phyloP scores from a whole-genome alignment of 768 basidiomycete genomes.

The Hericium erinaceus region DNA sequence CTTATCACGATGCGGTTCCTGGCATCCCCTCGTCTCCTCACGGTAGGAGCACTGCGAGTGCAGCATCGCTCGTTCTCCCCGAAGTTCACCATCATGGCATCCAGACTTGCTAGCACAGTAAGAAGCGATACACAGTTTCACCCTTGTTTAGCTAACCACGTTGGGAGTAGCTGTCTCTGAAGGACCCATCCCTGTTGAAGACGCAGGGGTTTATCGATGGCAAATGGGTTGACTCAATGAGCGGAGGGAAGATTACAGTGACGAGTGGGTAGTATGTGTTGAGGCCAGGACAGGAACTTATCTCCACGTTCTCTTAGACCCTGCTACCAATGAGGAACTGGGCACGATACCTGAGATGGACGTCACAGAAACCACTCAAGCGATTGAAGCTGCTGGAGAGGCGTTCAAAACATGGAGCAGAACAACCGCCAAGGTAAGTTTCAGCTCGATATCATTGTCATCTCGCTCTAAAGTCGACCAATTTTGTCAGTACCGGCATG shows the following conservation, averaged over 20 bases:
- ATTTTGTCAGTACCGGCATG: conserved; percentile 58
- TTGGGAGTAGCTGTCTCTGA: conserved; percentile 32
- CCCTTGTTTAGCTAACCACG: not conserved
- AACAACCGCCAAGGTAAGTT: conserved; percentile 73
- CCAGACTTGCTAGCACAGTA: not conserved
- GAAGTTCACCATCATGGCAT: not conserved
- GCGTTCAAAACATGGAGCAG: conserved; percentile 83
- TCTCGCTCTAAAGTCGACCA: not conserved
- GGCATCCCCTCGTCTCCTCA: not conserved
- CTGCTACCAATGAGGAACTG: conserved; percentile 74
- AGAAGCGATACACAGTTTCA: not conserved
- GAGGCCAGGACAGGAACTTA: not conserved
- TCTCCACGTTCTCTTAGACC: conserved; percentile 43
- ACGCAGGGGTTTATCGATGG: conserved; percentile 76
- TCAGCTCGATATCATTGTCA: not conserved
- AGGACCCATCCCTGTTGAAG: conserved; percentile 67
- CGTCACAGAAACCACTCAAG: conserved; percentile 69
- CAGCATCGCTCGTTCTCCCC: not conserved
- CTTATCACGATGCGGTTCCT: not conserved
- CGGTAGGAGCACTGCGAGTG: conserved; percentile 39
- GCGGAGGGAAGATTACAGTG: conserved; percentile 63
- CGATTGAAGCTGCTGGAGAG: conserved; percentile 70
- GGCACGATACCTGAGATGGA: conserved; percentile 90
- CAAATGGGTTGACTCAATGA: conserved; percentile 76
- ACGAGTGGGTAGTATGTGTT: conserved; percentile 46